phyloP scores from a whole-genome alignment of 495 filamentous ascomycete genomes.

The Podospora conica region DNA sequence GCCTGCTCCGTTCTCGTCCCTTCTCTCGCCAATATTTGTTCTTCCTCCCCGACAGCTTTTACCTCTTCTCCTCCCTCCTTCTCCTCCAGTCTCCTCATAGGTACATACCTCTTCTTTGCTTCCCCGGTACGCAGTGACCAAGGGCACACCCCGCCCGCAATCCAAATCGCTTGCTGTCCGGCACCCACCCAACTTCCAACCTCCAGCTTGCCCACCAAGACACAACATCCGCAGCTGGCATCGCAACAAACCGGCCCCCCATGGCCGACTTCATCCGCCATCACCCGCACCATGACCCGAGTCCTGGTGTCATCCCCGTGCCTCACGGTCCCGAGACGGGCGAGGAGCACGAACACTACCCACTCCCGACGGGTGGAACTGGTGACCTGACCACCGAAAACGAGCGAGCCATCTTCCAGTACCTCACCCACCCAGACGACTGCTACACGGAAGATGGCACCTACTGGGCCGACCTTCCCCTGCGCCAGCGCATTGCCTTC shows the following conservation, averaged over 20 bases:
- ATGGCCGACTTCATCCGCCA: slow-evolving; percentile 32
- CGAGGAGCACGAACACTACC: slow-evolving; percentile 37
- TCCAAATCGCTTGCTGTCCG: not conserved
- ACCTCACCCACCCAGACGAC: slow-evolving; percentile 74
- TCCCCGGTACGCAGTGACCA: not conserved
- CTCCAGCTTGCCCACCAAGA: not conserved
- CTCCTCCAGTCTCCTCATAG: no score
- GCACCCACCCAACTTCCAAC: no score
- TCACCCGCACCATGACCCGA: slow-evolving; percentile 38
- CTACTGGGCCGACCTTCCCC: slow-evolving; percentile 83
- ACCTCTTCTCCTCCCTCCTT: not conserved
- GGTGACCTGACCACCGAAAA: slow-evolving; percentile 45
- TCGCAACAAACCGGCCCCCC: not conserved
- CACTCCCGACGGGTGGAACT: not conserved
- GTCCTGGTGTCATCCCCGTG: slow-evolving; percentile 39
- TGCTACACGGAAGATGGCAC: slow-evolving; percentile 69
- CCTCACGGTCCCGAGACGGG: slow-evolving; percentile 44
- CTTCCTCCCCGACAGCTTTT: not conserved
- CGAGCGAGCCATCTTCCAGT: slow-evolving; percentile 66
- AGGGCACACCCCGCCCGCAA: not conserved
- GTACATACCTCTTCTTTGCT: not conserved
- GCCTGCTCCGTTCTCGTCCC: not conserved
- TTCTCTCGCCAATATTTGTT: not conserved
- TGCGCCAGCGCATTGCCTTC: slow-evolving; percentile 61
- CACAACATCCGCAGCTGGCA: not conserved